Conservation (phyloP, 352 stramenopile species). For the Albugo candida region DNA sequence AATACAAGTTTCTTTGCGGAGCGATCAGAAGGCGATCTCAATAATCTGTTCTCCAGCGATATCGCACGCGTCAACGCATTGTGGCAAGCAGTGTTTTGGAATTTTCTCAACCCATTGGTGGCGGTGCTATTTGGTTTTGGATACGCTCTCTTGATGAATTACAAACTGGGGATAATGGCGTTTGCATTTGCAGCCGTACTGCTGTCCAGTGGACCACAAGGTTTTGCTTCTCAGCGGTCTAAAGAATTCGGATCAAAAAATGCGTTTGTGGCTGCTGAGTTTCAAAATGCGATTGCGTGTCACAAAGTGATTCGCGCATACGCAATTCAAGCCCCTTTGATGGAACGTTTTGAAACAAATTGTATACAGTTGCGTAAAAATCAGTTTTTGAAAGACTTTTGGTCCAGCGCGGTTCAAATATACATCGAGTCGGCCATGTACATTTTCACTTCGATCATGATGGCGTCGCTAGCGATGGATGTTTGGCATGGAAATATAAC, state of each 20-base stretch:
- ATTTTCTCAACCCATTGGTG: slow-evolving; percentile 62
- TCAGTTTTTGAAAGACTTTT: slow-evolving; percentile 80
- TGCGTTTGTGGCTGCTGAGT: slow-evolving; percentile 71
- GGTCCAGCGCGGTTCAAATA: slow-evolving; percentile 78
- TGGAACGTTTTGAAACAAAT: slow-evolving; percentile 49
- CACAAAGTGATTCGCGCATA: slow-evolving; percentile 81
- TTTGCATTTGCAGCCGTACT: slow-evolving; percentile 67
- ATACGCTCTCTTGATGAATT: slow-evolving; percentile 71
- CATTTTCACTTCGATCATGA: slow-evolving; percentile 80
- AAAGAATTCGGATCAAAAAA: slow-evolving; percentile 79
- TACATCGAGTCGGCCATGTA: slow-evolving; percentile 82
- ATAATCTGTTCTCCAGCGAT: slow-evolving; percentile 78
- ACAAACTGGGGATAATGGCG: slow-evolving; percentile 58
- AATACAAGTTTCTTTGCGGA: slow-evolving; percentile 65
- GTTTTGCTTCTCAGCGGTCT: slow-evolving; percentile 61
- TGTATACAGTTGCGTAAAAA: slow-evolving; percentile 44
- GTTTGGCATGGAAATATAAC: slow-evolving; percentile 45
- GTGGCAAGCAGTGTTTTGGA: slow-evolving; percentile 82
- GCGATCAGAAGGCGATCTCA: slow-evolving; percentile 70
- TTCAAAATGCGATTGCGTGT: slow-evolving; percentile 69
- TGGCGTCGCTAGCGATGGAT: slow-evolving; percentile 63
- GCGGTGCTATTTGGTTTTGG: slow-evolving; percentile 71
- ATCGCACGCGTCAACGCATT: slow-evolving; percentile 67
- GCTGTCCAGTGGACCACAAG: slow-evolving; percentile 65
- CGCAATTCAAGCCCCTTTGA: slow-evolving; percentile 61